phyloP scores from a whole-genome alignment of 805 yeast species.

The Pichia kluyveri region DNA sequence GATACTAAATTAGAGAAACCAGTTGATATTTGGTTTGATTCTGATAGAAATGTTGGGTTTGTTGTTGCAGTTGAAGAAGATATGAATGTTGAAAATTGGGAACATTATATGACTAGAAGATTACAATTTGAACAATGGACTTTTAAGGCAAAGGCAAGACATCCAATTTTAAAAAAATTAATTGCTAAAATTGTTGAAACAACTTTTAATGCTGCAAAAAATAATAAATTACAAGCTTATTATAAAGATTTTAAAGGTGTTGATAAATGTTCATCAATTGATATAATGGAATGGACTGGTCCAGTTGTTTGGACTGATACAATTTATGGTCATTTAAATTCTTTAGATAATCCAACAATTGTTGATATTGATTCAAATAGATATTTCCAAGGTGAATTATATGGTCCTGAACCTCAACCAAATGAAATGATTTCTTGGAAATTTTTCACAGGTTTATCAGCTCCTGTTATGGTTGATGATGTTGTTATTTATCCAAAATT shows the following conservation, averaged over 20 bases:
- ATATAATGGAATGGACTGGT: conserved; percentile 70
- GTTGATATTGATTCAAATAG: conserved; percentile 26
- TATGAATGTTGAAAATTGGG: conserved; percentile 45
- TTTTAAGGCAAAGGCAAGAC: conserved; percentile 51
- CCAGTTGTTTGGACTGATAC: conserved; percentile 74
- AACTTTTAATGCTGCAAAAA: conserved; percentile 33
- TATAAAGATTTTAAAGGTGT: conserved; percentile 29
- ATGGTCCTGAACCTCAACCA: conserved; percentile 23
- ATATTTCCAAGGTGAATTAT: conserved; percentile 21
- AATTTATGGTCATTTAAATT: conserved; percentile 54
- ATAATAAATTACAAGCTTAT: conserved; percentile 26
- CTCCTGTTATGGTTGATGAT: conserved; percentile 28
- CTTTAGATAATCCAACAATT: conserved; percentile 24
- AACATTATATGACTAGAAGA: conserved; percentile 39
- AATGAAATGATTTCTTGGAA: conserved; percentile 25
- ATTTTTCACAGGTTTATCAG: conserved; percentile 26
- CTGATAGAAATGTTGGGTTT: conserved; percentile 42
- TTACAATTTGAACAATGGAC: conserved; percentile 58
- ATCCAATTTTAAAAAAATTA: conserved; percentile 47
- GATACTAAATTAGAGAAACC: conserved; percentile 52
- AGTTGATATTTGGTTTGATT: conserved; percentile 52
- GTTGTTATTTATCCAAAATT: conserved; percentile 27
- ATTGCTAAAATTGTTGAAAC: conserved; percentile 44
- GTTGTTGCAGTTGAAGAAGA: conserved; percentile 49
- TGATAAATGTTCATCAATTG: conserved; percentile 30